Percentiles rank a stretch among this genome's conserved stretches.
These are phyloP conservation scores for Rhizopus stolonifer DNA, from an alignment of 371 early-diverging fungal species.

Conservation along the genomic window DNA sequence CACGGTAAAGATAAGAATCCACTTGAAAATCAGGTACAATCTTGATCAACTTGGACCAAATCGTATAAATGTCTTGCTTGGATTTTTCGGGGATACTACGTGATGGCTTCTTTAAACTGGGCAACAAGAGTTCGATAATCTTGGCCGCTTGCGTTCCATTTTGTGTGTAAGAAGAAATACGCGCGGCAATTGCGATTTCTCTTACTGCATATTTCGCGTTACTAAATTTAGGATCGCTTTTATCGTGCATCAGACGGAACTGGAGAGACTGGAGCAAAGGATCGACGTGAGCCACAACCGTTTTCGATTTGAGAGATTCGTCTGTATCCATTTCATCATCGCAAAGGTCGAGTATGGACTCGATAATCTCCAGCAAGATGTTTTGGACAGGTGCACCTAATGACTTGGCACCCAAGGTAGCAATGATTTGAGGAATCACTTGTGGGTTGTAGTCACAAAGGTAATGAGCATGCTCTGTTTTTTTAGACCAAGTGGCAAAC, in stretches of 20 bases:
- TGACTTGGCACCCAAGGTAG: conserved; percentile 73
- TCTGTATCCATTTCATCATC: conserved; percentile 50
- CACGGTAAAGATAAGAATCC: conserved; percentile 41
- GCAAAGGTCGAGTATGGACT: conserved; percentile 63
- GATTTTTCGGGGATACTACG: conserved; percentile 74
- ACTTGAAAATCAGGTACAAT: conserved; percentile 55
- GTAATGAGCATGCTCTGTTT: conserved; percentile 60
- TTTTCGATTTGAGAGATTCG: conserved; percentile 41
- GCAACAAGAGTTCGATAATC: conserved; percentile 80
- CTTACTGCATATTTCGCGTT: conserved; percentile 65
- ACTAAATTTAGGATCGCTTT: conserved; percentile 51
- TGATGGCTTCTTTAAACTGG: conserved; percentile 72
- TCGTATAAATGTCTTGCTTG: conserved; percentile 81
- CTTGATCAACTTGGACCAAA: conserved; percentile 69
- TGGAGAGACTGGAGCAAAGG: conserved; percentile 64
- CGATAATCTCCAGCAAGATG: conserved; percentile 74
- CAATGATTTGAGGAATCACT: conserved; percentile 69
- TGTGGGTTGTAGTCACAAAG: conserved; percentile 62
- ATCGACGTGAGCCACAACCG: conserved; percentile 66
- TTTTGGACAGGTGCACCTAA: conserved; percentile 69
- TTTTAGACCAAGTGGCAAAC: conserved; percentile 75
- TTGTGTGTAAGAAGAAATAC: conserved; percentile 72
- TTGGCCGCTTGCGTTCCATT: conserved; percentile 63
- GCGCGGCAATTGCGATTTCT: conserved; percentile 78
- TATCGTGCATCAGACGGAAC: conserved; percentile 52